Conservation (phyloP, 2,329 filamentous ascomycete genomes). For the Colletotrichum salicis region DNA sequence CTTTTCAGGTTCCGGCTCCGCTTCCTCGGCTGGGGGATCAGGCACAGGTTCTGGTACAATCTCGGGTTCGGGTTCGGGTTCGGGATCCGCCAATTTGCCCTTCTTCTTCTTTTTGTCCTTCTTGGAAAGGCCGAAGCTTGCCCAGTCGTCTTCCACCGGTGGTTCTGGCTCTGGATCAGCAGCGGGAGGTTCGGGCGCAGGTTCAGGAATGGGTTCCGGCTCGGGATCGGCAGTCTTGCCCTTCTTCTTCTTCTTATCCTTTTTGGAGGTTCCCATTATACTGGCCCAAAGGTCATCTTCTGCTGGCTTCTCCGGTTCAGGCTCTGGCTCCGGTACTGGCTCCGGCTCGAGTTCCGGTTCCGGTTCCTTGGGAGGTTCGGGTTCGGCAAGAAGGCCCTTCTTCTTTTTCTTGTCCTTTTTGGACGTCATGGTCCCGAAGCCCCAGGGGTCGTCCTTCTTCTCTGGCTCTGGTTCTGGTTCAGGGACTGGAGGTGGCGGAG, state of each 20-base stretch:
- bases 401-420: slow-evolving; percentile 54
- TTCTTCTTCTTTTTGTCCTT: slow-evolving; percentile 45
- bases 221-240: slow-evolving; percentile 38
- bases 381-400: slow-evolving; percentile 42
- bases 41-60: slow-evolving; percentile 20
- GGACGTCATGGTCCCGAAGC: slow-evolving; percentile 37
- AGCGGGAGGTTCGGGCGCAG: slow-evolving; percentile 34
- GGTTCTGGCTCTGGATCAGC: slow-evolving; percentile 36
- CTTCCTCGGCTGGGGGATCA: slow-evolving; percentile 34
- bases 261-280: slow-evolving; percentile 41
- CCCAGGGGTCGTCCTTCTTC: slow-evolving; percentile 37
- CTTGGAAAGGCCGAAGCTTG: slow-evolving; percentile 40
- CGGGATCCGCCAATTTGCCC: slow-evolving; percentile 38
- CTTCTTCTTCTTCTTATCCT: slow-evolving; percentile 49
- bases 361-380: slow-evolving; percentile 36
- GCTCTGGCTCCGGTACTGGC: slow-evolving; percentile 43
- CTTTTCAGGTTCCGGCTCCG: slow-evolving; percentile 43
- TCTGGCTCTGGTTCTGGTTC: slow-evolving; percentile 39
- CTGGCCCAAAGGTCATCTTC: slow-evolving; percentile 47
- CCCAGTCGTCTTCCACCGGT: slow-evolving; percentile 42
- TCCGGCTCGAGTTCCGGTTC: slow-evolving; percentile 35
- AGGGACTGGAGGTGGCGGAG: slow-evolving; percentile 36
- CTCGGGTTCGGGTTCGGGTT: slow-evolving; percentile 37
- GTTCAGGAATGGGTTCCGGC: slow-evolving; percentile 8
- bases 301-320: slow-evolving; percentile 30